Conservation (phyloP, 2,329 filamentous ascomycete genomes). For the Penicillium rolfsii region DNA sequence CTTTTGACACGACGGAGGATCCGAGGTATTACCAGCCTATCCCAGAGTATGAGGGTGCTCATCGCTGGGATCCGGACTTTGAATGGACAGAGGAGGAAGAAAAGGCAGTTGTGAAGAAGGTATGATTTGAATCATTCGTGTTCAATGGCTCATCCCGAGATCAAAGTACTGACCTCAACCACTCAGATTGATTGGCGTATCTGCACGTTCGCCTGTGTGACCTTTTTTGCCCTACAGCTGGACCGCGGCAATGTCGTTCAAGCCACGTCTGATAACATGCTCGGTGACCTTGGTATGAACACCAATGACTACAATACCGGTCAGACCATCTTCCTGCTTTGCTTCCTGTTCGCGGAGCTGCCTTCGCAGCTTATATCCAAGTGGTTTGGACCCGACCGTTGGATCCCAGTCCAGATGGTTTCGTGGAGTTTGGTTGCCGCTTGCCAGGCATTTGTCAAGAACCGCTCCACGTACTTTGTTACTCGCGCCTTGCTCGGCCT, state of each 20-base stretch:
- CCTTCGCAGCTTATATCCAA: slow-evolving; percentile 65
- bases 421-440: slow-evolving; percentile 59
- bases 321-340: slow-evolving; percentile 45
- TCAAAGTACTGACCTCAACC: not conserved
- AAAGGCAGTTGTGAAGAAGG: slow-evolving; percentile 45
- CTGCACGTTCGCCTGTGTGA: slow-evolving; percentile 55
- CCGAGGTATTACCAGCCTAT: slow-evolving; percentile 45
- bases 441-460: slow-evolving; percentile 56
- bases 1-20: slow-evolving; percentile 43
- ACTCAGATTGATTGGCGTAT: slow-evolving; percentile 48
- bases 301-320: slow-evolving; percentile 52
- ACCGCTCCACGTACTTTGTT: slow-evolving; percentile 47
- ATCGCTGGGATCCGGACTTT: slow-evolving; percentile 53
- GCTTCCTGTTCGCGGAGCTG: slow-evolving; percentile 55
- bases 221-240: slow-evolving; percentile 67
- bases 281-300: slow-evolving; percentile 54
- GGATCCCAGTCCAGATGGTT: slow-evolving; percentile 63
- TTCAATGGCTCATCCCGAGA: too few relatives aligned
- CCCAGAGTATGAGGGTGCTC: slow-evolving; percentile 51
- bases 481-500: slow-evolving; percentile 54
- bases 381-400: slow-evolving; percentile 61
- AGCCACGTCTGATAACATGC: slow-evolving; percentile 64
- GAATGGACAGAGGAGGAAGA: slow-evolving; percentile 52
- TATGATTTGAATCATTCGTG: slow-evolving; percentile 14
- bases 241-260: slow-evolving; percentile 66